Percentiles rank a stretch among this genome's conserved stretches.
These are phyloP conservation scores for Ichthyophthirius multifiliis DNA, from an alignment of 169 alveolate species.

Conservation along the genomic window DNA sequence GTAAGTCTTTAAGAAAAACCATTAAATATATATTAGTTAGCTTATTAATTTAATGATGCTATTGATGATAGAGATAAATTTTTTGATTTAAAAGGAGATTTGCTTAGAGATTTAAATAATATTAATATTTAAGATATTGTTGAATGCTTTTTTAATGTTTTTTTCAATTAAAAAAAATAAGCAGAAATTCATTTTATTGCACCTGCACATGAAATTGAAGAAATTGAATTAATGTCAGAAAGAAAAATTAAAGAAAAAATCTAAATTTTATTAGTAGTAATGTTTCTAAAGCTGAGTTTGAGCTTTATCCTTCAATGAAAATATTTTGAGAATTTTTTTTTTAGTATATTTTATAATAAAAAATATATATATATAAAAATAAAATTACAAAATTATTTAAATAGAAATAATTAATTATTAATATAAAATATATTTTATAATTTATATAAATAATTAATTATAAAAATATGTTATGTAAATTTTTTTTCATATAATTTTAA, in stretches of 20 bases:
- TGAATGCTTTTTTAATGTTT: background rate
- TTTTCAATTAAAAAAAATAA: background rate
- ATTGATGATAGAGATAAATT: background rate
- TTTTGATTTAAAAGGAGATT: conserved; percentile 10
- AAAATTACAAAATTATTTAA: too few relatives aligned
- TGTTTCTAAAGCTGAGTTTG: too few relatives aligned
- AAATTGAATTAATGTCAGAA: background rate
- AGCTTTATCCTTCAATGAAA: too few relatives aligned
- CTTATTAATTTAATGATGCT: background rate
- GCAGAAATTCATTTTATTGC: background rate
- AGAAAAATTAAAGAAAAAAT: background rate
- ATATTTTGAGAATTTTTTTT: too few relatives aligned
- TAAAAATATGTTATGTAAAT: too few relatives aligned
- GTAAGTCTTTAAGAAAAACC: background rate
- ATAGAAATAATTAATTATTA: too few relatives aligned
- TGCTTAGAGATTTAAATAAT: conserved; percentile 1
- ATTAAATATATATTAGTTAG: background rate
- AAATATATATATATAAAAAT: too few relatives aligned
- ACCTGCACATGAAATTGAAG: background rate
- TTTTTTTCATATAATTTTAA: too few relatives aligned
- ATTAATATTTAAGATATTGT: background rate
- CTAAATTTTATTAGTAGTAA: too few relatives aligned
- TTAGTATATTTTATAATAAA: too few relatives aligned
- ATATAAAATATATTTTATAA: too few relatives aligned
- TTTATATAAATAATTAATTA: too few relatives aligned